Conservation (phyloP, 1,284 basidiomycete genomes). For the Trichosporon coremiiforme region DNA sequence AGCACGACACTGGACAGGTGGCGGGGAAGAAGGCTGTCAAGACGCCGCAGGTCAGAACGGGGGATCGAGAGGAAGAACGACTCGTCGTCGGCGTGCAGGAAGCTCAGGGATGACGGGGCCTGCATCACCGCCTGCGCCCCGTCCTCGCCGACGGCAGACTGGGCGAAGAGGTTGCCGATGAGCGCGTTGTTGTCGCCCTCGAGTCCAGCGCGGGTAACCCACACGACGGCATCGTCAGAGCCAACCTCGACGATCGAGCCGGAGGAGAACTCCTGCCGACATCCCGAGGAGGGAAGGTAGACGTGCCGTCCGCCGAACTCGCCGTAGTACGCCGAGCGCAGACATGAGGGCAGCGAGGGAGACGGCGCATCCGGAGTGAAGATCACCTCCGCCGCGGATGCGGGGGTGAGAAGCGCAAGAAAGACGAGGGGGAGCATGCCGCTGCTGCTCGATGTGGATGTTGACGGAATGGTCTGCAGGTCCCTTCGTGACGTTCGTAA, state of each 20-base stretch:
- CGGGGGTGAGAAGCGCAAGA: slow-evolving; percentile 10
- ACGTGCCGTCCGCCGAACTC: slow-evolving; percentile 36
- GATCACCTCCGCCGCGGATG: slow-evolving; percentile 10
- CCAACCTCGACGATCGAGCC: slow-evolving; percentile 34
- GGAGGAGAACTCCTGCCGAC: slow-evolving; percentile 25
- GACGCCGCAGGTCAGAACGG: slow-evolving; percentile 35
- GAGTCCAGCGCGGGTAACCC: slow-evolving; percentile 19
- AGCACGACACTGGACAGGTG: slow-evolving; percentile 51
- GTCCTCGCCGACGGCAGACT: not conserved
- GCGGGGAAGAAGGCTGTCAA: slow-evolving; percentile 52
- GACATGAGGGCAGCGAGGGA: slow-evolving; percentile 27
- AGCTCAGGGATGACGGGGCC: slow-evolving; percentile 13
- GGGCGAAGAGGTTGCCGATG: not conserved
- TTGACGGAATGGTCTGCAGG: not conserved
- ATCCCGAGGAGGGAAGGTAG: slow-evolving; percentile 30
- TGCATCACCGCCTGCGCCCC: slow-evolving; percentile 7
- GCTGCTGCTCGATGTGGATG: not conserved
- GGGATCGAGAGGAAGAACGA: slow-evolving; percentile 48
- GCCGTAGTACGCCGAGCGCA: slow-evolving; percentile 38
- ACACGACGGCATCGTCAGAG: slow-evolving; percentile 19
- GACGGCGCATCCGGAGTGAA: slow-evolving; percentile 21
- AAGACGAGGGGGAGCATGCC: slow-evolving; percentile 15
- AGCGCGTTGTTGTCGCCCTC: slow-evolving; percentile 7
- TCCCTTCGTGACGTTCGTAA: not conserved
- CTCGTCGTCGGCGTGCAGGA: slow-evolving; percentile 34